Percentiles rank a stretch among this genome's conserved stretches.
phyloP scores from a whole-genome alignment of 164 flowering plant genomes.

The Vitis amurensis region DNA sequence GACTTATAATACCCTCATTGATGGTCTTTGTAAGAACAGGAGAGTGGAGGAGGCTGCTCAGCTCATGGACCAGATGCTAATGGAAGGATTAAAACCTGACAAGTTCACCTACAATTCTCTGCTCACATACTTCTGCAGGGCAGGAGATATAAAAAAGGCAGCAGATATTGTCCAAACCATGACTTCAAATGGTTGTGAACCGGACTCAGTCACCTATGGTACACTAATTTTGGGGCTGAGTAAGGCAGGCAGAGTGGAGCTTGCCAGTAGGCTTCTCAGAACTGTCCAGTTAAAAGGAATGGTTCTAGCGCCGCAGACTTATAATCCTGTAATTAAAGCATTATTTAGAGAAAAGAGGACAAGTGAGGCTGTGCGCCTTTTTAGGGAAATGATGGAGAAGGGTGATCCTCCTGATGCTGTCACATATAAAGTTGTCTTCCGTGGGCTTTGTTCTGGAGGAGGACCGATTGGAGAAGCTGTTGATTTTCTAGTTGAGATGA shows the following conservation, averaged over 20 bases:
- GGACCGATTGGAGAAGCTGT: conserved; percentile 85
- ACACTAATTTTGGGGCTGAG: conserved; percentile 75
- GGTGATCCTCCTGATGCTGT: conserved; percentile 73
- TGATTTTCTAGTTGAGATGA: conserved; percentile 70
- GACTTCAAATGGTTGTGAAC: conserved; percentile 77
- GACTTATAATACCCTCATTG: conserved; percentile 82
- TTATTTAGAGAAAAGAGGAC: conserved; percentile 54
- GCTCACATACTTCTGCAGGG: conserved; percentile 61
- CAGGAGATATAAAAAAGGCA: conserved; percentile 75
- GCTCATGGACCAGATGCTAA: conserved; percentile 86
- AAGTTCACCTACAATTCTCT: conserved; percentile 81
- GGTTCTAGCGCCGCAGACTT: conserved; percentile 62
- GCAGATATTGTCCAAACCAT: conserved; percentile 78
- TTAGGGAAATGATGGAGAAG: conserved; percentile 77
- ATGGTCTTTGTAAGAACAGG: conserved; percentile 67
- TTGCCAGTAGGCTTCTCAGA: conserved; percentile 66
- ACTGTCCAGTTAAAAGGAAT: conserved; percentile 70
- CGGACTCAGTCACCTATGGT: conserved; percentile 79
- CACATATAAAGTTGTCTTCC: conserved; percentile 70
- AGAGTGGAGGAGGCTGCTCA: conserved; percentile 72
- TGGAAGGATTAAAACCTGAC: conserved; percentile 81
- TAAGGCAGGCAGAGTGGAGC: conserved; percentile 64
- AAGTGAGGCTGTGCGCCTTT: conserved; percentile 72
- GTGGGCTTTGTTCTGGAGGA: conserved; percentile 82
- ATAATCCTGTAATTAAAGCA: conserved; percentile 75